Evolutionary conservation across 495 filamentous ascomycete genomes (phyloP).

Genomic region (Trichoderma reesei): DNA sequence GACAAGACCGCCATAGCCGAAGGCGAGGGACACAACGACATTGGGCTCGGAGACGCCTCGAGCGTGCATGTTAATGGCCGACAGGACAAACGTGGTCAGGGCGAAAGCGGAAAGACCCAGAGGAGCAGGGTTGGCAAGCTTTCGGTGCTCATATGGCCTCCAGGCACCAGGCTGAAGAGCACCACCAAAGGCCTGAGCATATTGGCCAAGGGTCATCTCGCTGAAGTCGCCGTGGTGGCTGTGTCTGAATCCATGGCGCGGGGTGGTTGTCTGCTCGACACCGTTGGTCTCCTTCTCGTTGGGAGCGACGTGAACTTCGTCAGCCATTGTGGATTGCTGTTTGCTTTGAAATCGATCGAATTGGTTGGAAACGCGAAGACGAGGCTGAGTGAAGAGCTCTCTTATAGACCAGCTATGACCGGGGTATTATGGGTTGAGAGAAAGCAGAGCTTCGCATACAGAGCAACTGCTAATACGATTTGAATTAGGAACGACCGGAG

Average conservation of each 20-base stretch:
- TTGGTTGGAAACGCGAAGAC: not conserved
- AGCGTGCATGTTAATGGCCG: slow-evolving; percentile 68
- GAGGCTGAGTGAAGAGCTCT: no score
- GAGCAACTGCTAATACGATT: not conserved
- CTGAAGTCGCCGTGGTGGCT: not conserved
- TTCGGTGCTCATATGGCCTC: slow-evolving; percentile 61
- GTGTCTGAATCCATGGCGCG: not conserved
- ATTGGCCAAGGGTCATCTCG: not conserved
- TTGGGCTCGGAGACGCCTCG: slow-evolving; percentile 51
- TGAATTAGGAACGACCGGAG: not conserved
- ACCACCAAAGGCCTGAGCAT: slow-evolving; percentile 73
- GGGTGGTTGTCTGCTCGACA: not conserved
- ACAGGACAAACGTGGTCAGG: slow-evolving; percentile 89
- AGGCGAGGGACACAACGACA: slow-evolving; percentile 61
- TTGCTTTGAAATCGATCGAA: not conserved
- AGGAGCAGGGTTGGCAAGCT: slow-evolving; percentile 82
- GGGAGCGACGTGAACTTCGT: not conserved
- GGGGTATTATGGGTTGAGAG: not conserved
- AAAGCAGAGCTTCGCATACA: not conserved
- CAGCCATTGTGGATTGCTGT: slow-evolving; percentile 6
- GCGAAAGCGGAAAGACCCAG: slow-evolving; percentile 85
- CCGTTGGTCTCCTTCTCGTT: slow-evolving; percentile 6
- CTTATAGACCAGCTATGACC: no score
- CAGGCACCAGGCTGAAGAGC: slow-evolving; percentile 94
- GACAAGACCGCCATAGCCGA: slow-evolving; percentile 78